Conservation (phyloP, 2,329 filamentous ascomycete species). For the Trichoderma sp. region DNA sequence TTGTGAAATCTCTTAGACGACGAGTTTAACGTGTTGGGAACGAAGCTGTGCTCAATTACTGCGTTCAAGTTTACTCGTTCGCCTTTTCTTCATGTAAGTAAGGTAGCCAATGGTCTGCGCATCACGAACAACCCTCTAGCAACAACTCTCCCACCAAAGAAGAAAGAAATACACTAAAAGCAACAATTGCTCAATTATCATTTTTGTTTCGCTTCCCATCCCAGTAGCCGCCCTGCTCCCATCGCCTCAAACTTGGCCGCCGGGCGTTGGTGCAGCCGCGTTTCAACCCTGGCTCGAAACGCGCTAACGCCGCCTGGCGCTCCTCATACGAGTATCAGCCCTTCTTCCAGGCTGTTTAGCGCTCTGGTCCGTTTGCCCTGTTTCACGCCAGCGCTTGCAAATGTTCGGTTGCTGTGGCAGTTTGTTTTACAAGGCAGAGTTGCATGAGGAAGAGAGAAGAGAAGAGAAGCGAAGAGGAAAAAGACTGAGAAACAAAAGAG, state of each 20-base stretch:
- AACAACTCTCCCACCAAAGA: background rate
- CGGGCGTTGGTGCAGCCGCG: slow-evolving; percentile 18
- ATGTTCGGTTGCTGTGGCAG: background rate
- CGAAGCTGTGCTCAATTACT: background rate
- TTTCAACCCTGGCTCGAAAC: slow-evolving; percentile 49
- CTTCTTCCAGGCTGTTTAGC: slow-evolving; percentile 26
- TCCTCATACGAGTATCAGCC: slow-evolving; percentile 53
- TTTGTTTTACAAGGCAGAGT: background rate
- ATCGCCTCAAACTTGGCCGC: background rate
- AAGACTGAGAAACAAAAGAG: background rate
- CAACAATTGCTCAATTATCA: background rate
- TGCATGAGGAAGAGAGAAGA: background rate
- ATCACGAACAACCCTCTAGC: background rate
- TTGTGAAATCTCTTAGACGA: background rate
- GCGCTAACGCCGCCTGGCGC: slow-evolving; percentile 45
- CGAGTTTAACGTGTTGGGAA: background rate
- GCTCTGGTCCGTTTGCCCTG: background rate
- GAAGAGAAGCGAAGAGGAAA: no score
- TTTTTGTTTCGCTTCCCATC: background rate
- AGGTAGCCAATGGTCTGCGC: background rate
- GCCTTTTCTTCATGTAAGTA: no score
- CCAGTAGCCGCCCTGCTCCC: slow-evolving; percentile 8
- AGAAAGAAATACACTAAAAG: background rate
- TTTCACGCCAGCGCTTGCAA: slow-evolving; percentile 9
- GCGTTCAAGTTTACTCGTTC: background rate